Conservation (phyloP, 163 green algal genomes). For the Coccomyxa subellipsoidea region DNA sequence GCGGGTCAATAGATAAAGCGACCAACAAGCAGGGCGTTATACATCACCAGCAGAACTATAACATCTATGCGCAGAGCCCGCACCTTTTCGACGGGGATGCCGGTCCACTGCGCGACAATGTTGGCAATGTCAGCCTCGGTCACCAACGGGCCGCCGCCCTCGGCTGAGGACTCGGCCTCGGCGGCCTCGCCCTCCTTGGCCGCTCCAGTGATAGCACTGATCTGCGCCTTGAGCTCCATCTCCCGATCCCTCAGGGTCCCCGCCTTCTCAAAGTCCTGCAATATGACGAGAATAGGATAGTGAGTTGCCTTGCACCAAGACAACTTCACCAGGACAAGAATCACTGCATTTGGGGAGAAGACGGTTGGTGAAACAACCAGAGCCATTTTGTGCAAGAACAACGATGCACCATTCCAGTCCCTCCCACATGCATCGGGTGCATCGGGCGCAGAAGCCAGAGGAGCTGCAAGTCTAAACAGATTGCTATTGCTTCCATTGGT, state of each 20-base stretch:
- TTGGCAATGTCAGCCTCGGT: constrained; percentile 94
- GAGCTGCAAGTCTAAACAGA: too few species aligned
- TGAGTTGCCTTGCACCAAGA: neutral
- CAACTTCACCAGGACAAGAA: neutral
- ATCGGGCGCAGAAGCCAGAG: too few species aligned
- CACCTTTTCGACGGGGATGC: constrained; percentile 89
- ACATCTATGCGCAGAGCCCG: too few species aligned
- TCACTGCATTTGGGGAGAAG: too few species aligned
- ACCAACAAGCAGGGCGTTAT: too few species aligned
- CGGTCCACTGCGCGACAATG: constrained; percentile 92
- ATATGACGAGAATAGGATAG: constrained; percentile 11
- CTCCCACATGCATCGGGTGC: too few species aligned
- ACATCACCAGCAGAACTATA: too few species aligned
- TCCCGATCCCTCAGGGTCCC: constrained; percentile 91
- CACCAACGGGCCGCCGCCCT: constrained; percentile 79
- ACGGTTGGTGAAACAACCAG: too few species aligned
- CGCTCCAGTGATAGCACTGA: constrained; percentile 65
- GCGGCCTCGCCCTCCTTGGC: constrained; percentile 68
- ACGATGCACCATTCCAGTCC: too few species aligned
- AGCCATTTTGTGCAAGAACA: too few species aligned
- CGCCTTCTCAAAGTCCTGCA: constrained; percentile 99
- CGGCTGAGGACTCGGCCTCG: constrained; percentile 72
- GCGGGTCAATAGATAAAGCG: too few species aligned
- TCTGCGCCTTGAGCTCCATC: constrained; percentile 94
- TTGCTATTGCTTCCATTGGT: too few species aligned